These are phyloP conservation scores for Lactarius trivialis DNA, from an alignment of 768 basidiomycete species.

Conservation along the genomic window DNA sequence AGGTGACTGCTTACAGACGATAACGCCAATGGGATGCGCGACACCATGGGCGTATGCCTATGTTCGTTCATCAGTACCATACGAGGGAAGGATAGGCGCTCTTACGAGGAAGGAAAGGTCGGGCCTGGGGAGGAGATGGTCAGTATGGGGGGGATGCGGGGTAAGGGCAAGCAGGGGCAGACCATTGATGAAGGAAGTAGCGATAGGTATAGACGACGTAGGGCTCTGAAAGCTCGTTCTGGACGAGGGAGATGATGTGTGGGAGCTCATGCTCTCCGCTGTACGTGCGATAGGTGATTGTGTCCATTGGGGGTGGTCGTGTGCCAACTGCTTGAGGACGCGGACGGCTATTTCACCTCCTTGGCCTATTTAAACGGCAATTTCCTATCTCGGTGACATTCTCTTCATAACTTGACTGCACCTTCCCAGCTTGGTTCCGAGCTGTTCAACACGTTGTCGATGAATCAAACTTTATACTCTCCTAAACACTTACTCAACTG, in stretches of 20 bases:
- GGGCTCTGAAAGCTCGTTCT: slow-evolving; percentile 90
- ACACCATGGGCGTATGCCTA: slow-evolving; percentile 14
- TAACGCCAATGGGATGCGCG: slow-evolving; percentile 69
- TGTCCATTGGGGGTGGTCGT: slow-evolving; percentile 13
- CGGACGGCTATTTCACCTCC: neutral
- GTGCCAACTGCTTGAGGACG: neutral
- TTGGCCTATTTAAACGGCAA: neutral
- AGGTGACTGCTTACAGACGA: slow-evolving; percentile 94
- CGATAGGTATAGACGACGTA: slow-evolving; percentile 96
- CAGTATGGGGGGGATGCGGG: slow-evolving; percentile 26
- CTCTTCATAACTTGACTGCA: neutral
- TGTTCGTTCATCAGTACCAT: neutral
- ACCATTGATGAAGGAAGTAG: slow-evolving; percentile 97
- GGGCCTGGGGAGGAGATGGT: slow-evolving; percentile 51
- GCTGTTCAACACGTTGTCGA: neutral
- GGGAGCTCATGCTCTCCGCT: slow-evolving; percentile 70
- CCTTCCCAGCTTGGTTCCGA: neutral
- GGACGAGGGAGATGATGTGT: slow-evolving; percentile 80
- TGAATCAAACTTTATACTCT: neutral
- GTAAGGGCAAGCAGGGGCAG: slow-evolving; percentile 30
- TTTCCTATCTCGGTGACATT: neutral
- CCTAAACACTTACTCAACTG: neutral
- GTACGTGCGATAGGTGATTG: slow-evolving; percentile 59
- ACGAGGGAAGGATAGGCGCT: neutral
- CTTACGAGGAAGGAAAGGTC: slow-evolving; percentile 77